Evolutionary conservation across 208 protist genomes (phyloP), one percentile per base, ranked within the genome.

Genomic region (Blechomonas ayalai): DNA sequence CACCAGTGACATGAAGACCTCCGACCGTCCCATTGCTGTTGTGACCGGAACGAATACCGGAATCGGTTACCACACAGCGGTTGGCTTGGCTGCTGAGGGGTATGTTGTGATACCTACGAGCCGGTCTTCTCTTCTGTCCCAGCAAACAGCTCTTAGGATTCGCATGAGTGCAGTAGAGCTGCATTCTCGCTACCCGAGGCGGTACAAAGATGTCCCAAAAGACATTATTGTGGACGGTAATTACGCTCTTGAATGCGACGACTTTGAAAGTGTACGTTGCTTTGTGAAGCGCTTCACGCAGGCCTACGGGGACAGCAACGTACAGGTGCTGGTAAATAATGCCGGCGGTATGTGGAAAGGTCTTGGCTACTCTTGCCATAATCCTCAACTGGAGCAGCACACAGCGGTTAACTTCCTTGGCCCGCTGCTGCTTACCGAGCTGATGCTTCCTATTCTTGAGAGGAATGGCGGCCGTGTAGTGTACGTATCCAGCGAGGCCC

Each of bases 21-120:
- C 50, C 13, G 69, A 76, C 41, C 64, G 83, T 12, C 78, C 78
- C 0, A 90, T 92, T 28, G 82, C 80, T 25, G 64, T 95, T 8
- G 87, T 95, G 41, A 95, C 87, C 6, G 87, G 87, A n/a, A 89
- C 83, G 24, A 95, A 95, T 62, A 83, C 74, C 47, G 87, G 87
- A 10, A 90, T 95, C 37, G 87, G 87, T 7, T 90, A 72, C 50
- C 66, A 82, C 59, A 95, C 82, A 2, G 87, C 83, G 0, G 61
- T 83, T 10, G 67, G 72, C 1, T 47, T 95, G 18, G 87, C 87
- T 15, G 67, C 52, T 39, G 73, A 82, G 53, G 87, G 87, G 28
- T 85, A 77, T 44, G 58, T 67, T 28, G 78, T 90, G 3, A 70
- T 95, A 10, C 61, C 80, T 26, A 90, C 87, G 8, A 91, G 87